A percentile compares a stretch with the other conserved stretches of the same genome.
Conservation (phyloP, 345 rosid genomes). For the Abelmoschus esculentus region DNA sequence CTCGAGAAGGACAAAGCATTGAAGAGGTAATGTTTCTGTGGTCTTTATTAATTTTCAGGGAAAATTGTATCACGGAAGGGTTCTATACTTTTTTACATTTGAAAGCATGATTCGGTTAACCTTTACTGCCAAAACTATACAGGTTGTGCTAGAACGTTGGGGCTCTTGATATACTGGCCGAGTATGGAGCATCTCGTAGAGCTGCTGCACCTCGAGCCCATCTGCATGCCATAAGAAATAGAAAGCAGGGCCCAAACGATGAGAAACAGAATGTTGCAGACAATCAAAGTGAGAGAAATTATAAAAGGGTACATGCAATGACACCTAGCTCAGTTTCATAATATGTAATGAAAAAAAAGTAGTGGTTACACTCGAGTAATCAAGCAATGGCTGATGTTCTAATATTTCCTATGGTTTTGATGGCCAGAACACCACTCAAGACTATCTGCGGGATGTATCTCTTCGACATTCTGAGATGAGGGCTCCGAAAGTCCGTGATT, state of each 20-base stretch:
- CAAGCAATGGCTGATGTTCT: not conserved
- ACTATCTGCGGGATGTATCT: conserved; percentile 61
- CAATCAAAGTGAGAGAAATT: conserved; percentile 28
- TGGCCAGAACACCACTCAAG: conserved; percentile 34
- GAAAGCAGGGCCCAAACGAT: conserved; percentile 39
- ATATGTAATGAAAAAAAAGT: not conserved
- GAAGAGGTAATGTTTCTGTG: conserved; percentile 41
- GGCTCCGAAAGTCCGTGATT: conserved; percentile 58
- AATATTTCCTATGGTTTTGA: conserved; percentile 8
- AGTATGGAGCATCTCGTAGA: conserved; percentile 50
- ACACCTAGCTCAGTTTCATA: not conserved
- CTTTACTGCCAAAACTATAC: conserved; percentile 20
- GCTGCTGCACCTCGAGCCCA: conserved; percentile 90
- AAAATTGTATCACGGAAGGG: not conserved
- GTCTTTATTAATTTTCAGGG: not conserved
- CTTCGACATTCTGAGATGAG: conserved; percentile 47
- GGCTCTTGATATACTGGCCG: conserved; percentile 77
- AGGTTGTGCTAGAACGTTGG: conserved; percentile 81
- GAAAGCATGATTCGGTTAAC: conserved; percentile 9
- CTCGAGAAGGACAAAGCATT: conserved; percentile 64
- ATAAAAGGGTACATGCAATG: conserved; percentile 39
- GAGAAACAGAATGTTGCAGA: conserved; percentile 20
- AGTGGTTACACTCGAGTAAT: not conserved
- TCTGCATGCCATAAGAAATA: conserved; percentile 61
- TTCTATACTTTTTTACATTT: not conserved